Percentiles rank a stretch among this genome's conserved stretches.
These are phyloP conservation scores for Suhomyces xylopsoci DNA, from an alignment of 805 yeast genomes.

Conservation along the genomic window DNA sequence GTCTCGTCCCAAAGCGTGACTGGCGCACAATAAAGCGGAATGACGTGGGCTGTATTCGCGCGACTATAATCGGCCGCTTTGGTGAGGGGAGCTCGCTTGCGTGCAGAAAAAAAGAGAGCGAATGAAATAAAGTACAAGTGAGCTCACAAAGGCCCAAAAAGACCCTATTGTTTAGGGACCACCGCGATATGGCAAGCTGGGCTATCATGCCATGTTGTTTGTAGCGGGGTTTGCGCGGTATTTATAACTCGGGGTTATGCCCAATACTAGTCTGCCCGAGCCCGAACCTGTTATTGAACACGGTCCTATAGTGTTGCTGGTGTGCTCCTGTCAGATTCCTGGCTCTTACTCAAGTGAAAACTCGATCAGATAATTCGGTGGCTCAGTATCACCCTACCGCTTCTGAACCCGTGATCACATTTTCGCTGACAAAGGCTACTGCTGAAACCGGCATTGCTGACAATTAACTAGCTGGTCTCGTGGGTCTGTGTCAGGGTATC, in stretches of 20 bases:
- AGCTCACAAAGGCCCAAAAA: not conserved
- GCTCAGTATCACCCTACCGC: no score
- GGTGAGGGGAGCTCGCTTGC: not conserved
- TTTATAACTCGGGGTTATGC: not conserved
- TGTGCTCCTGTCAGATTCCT: no score
- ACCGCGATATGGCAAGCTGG: no score
- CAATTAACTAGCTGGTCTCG: not conserved
- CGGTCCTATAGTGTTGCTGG: not conserved
- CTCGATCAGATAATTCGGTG: no score
- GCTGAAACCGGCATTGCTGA: not conserved
- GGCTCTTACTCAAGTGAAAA: no score
- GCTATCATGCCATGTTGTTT: not conserved
- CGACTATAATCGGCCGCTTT: not conserved
- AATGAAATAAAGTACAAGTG: no score
- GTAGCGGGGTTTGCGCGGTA: not conserved
- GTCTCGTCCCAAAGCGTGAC: not conserved
- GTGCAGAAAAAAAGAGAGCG: not conserved
- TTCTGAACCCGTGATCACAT: not conserved
- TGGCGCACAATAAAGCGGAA: not conserved
- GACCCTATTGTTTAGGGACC: not conserved
- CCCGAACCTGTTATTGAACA: not conserved
- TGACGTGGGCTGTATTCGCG: not conserved
- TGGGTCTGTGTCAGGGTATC: not conserved
- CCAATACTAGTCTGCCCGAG: not conserved
- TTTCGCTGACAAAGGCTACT: not conserved